Evolutionary conservation across 2,329 filamentous ascomycete species (phyloP).

Genomic region (Coniochaeta prunicola): DNA sequence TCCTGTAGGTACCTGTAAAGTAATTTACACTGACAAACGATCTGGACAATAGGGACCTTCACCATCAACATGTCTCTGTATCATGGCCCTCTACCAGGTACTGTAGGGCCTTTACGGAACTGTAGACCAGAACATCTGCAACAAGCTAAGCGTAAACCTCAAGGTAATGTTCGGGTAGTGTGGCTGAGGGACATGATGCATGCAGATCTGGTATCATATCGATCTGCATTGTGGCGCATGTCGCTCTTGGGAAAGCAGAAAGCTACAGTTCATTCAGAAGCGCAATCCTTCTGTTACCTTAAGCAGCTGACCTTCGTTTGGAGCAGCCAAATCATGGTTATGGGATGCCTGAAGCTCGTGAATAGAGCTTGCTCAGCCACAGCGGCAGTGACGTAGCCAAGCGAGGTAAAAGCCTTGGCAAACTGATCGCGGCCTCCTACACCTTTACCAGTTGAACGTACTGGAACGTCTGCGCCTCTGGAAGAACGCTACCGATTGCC

Average conservation of each 20-base stretch:
- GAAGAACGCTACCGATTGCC: not conserved
- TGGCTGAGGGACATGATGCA: no score
- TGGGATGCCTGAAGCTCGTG: not conserved
- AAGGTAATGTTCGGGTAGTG: not conserved
- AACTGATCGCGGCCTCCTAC: not conserved
- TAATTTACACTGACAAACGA: no score
- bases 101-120: no score
- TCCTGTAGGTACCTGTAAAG: no score
- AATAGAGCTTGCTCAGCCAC: not conserved
- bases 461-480: not conserved
- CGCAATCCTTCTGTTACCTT: no score
- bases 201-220: no score
- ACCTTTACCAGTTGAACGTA: not conserved
- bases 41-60: no score
- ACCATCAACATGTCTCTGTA: no score
- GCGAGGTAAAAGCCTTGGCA: not conserved
- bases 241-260: not conserved
- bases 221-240: not conserved
- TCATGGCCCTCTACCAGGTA: no score
- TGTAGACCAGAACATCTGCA: no score
- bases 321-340: not conserved
- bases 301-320: not conserved
- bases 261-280: no score
- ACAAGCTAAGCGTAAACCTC: no score
- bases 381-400: not conserved